Evolutionary conservation across 2,329 filamentous ascomycete genomes (phyloP).

Genomic region (Tricladium varicosporioides): DNA sequence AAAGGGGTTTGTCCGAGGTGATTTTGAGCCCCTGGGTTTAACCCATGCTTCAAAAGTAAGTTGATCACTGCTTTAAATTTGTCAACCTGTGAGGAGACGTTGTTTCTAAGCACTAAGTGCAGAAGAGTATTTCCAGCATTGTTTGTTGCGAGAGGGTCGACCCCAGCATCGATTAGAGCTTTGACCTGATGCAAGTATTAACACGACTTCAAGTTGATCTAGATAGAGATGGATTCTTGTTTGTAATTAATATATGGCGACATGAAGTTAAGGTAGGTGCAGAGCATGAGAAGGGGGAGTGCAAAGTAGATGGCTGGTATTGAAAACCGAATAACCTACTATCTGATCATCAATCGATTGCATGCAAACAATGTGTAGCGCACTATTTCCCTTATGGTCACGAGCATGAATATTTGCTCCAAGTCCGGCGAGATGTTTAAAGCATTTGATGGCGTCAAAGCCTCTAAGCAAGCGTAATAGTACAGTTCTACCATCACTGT

Average conservation of each 20-base stretch:
- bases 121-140: conserved; percentile 3
- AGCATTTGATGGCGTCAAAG: neutral
- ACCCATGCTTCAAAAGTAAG: neutral
- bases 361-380: conserved; percentile 7
- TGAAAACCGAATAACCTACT: neutral
- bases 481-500: conserved; percentile 9
- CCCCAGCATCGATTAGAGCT: conserved; percentile 11
- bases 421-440: conserved; percentile 5
- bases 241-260: no score
- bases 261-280: no score
- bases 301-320: no score
- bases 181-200: neutral
- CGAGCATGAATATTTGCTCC: conserved; percentile 10
- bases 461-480: neutral
- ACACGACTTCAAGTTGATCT: neutral
- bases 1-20: conserved; percentile 10
- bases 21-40: conserved; percentile 8
- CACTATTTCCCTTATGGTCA: conserved; percentile 7
- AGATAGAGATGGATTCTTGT: neutral
- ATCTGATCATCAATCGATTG: neutral
- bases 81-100: no score
- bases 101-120: neutral
- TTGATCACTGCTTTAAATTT: neutral
- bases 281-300: no score
- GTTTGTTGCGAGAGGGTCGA: conserved; percentile 7